Conservation (phyloP, 2,329 filamentous ascomycete genomes). For the Lasiodiplodia citricola region DNA sequence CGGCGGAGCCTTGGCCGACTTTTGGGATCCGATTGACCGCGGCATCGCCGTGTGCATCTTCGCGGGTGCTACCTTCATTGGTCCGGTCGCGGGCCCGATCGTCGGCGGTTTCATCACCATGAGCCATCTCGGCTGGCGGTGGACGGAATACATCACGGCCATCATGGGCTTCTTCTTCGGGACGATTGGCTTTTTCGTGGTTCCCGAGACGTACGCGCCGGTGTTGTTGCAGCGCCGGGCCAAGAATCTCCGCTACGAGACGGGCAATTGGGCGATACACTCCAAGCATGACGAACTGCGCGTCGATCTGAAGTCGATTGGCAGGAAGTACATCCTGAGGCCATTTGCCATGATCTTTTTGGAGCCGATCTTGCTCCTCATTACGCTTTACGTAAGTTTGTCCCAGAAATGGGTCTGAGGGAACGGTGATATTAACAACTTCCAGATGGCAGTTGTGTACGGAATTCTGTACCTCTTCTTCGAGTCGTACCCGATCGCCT, state of each 20-base stretch:
- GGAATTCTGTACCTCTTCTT: slow-evolving; percentile 56
- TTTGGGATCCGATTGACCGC: slow-evolving; percentile 56
- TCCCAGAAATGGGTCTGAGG: background rate
- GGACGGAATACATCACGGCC: slow-evolving; percentile 62
- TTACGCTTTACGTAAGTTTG: slow-evolving; percentile 47
- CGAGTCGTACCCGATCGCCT: slow-evolving; percentile 55
- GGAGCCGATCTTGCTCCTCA: slow-evolving; percentile 55
- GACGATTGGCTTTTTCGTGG: slow-evolving; percentile 49
- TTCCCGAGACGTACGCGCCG: slow-evolving; percentile 59
- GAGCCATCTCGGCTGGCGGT: slow-evolving; percentile 60
- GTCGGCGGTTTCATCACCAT: slow-evolving; percentile 57
- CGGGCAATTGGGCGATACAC: slow-evolving; percentile 54
- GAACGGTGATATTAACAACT: background rate
- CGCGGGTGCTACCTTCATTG: slow-evolving; percentile 53
- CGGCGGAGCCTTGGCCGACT: slow-evolving; percentile 56
- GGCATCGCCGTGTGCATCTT: slow-evolving; percentile 54
- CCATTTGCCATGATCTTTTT: slow-evolving; percentile 54
- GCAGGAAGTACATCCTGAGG: slow-evolving; percentile 52
- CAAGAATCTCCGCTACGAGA: slow-evolving; percentile 53
- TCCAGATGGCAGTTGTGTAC: slow-evolving; percentile 40
- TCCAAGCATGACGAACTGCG: slow-evolving; percentile 51
- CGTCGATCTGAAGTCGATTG: slow-evolving; percentile 46
- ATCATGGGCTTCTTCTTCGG: slow-evolving; percentile 54
- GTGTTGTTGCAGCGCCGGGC: slow-evolving; percentile 58
- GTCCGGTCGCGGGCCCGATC: slow-evolving; percentile 53